Percentiles rank a stretch among this genome's conserved stretches.
These are phyloP conservation scores for Saccharum officinarum DNA, from an alignment of 176 grass and related monocot species.

Conservation along the genomic window DNA sequence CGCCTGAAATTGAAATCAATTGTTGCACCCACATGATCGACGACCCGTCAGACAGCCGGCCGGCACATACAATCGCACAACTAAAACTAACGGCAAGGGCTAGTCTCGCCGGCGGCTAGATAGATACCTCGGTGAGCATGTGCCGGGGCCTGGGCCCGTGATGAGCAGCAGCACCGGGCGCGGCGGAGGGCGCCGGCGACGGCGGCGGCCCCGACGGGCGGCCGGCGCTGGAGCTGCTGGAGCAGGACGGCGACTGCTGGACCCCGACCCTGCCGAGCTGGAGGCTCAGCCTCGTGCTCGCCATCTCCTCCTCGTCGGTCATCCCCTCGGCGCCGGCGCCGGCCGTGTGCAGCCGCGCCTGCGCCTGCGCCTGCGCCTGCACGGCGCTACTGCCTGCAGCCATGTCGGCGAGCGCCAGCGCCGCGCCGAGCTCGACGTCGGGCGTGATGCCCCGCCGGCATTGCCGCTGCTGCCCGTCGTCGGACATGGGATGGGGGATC, in stretches of 20 bases:
- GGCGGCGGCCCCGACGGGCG: neutral
- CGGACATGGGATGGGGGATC: constrained; percentile 22
- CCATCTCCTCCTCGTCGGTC: constrained; percentile 12
- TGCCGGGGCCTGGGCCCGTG: constrained; percentile 36
- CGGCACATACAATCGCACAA: neutral
- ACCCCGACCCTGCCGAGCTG: constrained; percentile 40
- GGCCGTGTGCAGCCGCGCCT: neutral
- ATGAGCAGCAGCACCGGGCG: neutral
- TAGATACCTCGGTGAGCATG: constrained; percentile 61
- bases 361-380: neutral
- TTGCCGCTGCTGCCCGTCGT: constrained; percentile 3
- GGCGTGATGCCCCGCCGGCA: constrained; percentile 38
- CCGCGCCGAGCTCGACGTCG: constrained; percentile 78
- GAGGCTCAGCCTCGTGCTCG: constrained; percentile 36
- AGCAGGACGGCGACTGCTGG: constrained; percentile 21
- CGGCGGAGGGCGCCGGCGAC: neutral
- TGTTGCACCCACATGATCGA: neutral
- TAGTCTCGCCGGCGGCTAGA: neutral
- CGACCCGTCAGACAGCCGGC: no score
- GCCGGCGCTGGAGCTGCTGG: constrained; percentile 35
- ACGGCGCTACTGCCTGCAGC: neutral
- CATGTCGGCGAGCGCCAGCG: constrained; percentile 60
- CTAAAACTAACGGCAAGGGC: no score
- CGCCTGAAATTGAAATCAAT: constrained; percentile 30
- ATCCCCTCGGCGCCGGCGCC: no score